Evolutionary conservation across 2,329 filamentous ascomycete genomes (phyloP).

Genomic region (Exophiala viscosa): DNA sequence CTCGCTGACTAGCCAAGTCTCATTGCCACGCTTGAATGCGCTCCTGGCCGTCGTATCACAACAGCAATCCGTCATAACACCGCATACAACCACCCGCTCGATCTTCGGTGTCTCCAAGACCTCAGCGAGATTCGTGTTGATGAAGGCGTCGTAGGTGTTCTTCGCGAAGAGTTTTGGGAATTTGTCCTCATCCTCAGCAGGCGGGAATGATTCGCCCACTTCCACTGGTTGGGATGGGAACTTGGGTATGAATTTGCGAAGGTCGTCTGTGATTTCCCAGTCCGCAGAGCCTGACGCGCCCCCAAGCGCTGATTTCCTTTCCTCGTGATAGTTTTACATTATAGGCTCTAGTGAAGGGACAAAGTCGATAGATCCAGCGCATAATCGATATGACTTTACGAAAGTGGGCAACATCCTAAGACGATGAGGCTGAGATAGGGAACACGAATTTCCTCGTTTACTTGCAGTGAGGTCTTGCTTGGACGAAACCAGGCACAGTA

Average conservation of each 20-base stretch:
- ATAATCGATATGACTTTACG: too few species aligned
- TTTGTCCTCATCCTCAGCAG: not conserved
- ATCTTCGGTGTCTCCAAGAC: conserved; percentile 30
- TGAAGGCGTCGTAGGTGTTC: conserved; percentile 43
- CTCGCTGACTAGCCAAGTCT: conserved; percentile 41
- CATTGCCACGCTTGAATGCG: conserved; percentile 41
- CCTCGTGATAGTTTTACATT: conserved; percentile 42
- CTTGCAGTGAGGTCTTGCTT: too few species aligned
- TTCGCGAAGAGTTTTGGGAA: conserved; percentile 32
- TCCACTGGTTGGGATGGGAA: not conserved
- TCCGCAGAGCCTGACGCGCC: conserved; percentile 31
- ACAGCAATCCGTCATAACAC: conserved; percentile 44
- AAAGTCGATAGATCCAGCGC: too few species aligned
- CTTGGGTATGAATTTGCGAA: conserved; percentile 25
- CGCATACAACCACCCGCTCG: conserved; percentile 37
- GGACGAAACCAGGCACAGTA: too few species aligned
- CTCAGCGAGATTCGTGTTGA: conserved; percentile 34
- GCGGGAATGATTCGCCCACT: conserved; percentile 11
- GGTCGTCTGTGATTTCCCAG: conserved; percentile 34
- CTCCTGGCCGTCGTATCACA: conserved; percentile 39
- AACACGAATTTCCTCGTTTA: too few species aligned
- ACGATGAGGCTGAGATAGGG: too few species aligned
- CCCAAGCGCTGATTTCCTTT: conserved; percentile 36
- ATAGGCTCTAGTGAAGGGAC: too few species aligned
- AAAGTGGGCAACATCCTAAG: too few species aligned